Evolutionary conservation across 2,329 filamentous ascomycete species (phyloP).

Genomic region (Ceratocystis alfenasii): DNA sequence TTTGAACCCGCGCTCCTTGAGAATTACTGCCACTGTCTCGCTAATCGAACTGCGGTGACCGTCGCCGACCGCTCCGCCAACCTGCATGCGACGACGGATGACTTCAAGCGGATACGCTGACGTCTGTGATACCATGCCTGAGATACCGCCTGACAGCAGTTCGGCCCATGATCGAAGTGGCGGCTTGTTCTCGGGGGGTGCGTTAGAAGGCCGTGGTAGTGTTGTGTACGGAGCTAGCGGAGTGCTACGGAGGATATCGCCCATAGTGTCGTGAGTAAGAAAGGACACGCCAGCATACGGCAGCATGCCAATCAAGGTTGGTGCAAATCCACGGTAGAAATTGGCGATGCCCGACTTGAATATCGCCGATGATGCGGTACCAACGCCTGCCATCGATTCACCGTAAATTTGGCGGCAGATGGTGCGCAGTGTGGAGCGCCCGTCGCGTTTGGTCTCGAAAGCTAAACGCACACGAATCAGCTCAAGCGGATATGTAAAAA

Average conservation of each 20-base stretch:
- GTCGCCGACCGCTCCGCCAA: slow-evolving; percentile 86
- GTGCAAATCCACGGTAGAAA: slow-evolving; percentile 89
- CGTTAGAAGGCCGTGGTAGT: slow-evolving; percentile 47
- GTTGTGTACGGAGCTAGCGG: slow-evolving; percentile 61
- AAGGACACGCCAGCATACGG: slow-evolving; percentile 95
- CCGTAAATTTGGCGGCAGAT: slow-evolving; percentile 82
- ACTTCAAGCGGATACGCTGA: slow-evolving; percentile 90
- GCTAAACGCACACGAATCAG: slow-evolving; percentile 84
- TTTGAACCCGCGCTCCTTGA: slow-evolving; percentile 58
- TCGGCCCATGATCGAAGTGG: slow-evolving; percentile 78
- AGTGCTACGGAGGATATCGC: slow-evolving; percentile 67
- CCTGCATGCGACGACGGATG: slow-evolving; percentile 86
- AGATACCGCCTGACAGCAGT: slow-evolving; percentile 68
- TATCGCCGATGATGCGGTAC: slow-evolving; percentile 25
- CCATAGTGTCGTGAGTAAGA: slow-evolving; percentile 81
- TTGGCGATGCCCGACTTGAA: slow-evolving; percentile 61
- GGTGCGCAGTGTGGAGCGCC: slow-evolving; percentile 55
- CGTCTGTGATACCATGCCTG: slow-evolving; percentile 82
- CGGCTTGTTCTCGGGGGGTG: slow-evolving; percentile 46
- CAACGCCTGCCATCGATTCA: slow-evolving; percentile 43
- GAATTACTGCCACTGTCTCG: slow-evolving; percentile 68
- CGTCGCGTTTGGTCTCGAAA: slow-evolving; percentile 75
- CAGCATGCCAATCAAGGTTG: slow-evolving; percentile 86
- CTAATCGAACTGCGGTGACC: slow-evolving; percentile 64
- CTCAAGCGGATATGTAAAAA: slow-evolving; percentile 92